These are phyloP conservation scores for Teratosphaeria epicoccoides DNA, from an alignment of 2,329 filamentous ascomycete genomes.

Conservation along the genomic window DNA sequence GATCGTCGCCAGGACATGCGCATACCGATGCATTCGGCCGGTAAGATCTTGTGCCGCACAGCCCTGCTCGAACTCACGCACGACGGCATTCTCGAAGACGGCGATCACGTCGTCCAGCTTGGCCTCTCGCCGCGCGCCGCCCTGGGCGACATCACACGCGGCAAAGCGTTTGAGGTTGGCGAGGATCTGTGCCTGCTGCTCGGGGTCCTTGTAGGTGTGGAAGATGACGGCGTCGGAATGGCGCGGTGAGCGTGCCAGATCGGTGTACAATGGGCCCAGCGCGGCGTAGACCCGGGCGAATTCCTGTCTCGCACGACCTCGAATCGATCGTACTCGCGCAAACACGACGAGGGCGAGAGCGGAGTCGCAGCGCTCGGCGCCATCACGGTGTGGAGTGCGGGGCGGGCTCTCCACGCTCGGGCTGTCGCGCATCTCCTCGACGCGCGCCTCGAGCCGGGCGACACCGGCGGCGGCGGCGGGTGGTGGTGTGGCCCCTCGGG, in stretches of 20 bases:
- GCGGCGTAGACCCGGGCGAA: conserved; percentile 87
- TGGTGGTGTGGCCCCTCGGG: no score
- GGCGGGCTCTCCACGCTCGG: conserved; percentile 28
- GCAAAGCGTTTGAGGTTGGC: conserved; percentile 69
- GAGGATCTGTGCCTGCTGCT: conserved; percentile 83
- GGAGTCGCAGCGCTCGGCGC: conserved; percentile 41
- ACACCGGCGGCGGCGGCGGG: no score
- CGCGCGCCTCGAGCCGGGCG: conserved; percentile 63
- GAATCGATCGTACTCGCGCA: conserved; percentile 60
- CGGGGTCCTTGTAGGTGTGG: conserved; percentile 73
- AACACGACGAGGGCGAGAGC: conserved; percentile 59
- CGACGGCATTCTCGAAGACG: conserved; percentile 81
- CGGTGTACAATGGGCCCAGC: conserved; percentile 77
- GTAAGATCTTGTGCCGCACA: conserved; percentile 84
- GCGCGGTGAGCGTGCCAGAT: conserved; percentile 60
- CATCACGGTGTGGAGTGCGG: not conserved
- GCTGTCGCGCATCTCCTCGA: conserved; percentile 52
- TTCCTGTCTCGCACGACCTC: conserved; percentile 77
- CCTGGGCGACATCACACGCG: conserved; percentile 67
- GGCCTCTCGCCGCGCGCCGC: conserved; percentile 59
- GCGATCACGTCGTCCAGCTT: conserved; percentile 60
- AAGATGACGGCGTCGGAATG: conserved; percentile 78
- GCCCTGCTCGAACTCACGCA: conserved; percentile 86
- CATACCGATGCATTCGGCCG: conserved; percentile 79
- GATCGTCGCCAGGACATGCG: conserved; percentile 69